Evolutionary conservation across 2,329 filamentous ascomycete species (phyloP), one percentile per base, ranked within the genome.

Genomic region (Cladosporium sp.): DNA sequence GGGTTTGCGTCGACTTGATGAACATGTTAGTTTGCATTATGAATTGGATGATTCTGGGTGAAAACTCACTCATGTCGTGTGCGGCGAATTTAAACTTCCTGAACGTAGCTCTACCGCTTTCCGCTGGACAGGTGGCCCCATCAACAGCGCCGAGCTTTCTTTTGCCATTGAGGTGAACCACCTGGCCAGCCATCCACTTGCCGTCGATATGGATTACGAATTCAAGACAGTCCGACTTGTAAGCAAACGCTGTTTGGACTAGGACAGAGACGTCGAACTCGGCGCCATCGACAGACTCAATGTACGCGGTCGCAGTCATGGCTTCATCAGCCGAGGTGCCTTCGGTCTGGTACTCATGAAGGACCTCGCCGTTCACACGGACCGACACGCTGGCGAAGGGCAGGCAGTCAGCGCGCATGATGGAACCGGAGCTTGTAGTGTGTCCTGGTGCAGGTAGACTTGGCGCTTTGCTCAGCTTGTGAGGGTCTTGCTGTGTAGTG

Each of bases 261-360:
- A 5, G 12, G 13, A 55, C 7, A 2, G 15, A 22, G 4, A 58
- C 38, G 2, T 9, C 29, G 30, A 62, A 62, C 2, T 52, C 40
- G 3, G 45, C 20, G 20, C 55, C 56, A 19, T 52, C 20, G 6
- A 33, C 20, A 11, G 51, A 51, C n/a, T 61, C 57, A 2, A 62
- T 45, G 36, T 55, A 61, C 7, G 43, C 50, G 0, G 50, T 50
- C 7, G 43, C 47, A 2, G 35, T 46, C 6, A 39, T 35, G 0
- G n/a, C 15, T 3, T 54, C 41, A 2, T 16, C 18, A 15, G 55
- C 54, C 1, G 54, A 50, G 9, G 49, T 46, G 15, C 55, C 54
- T 1, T 56, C 52, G 7, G 52, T 50, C 7, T 53, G 40, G 36
- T 58, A 52, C 42, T 62, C 59, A 1, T 51, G 7, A 2, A 58